phyloP scores from a whole-genome alignment of 2,329 filamentous ascomycete species.

The Fusarium acutatum region DNA sequence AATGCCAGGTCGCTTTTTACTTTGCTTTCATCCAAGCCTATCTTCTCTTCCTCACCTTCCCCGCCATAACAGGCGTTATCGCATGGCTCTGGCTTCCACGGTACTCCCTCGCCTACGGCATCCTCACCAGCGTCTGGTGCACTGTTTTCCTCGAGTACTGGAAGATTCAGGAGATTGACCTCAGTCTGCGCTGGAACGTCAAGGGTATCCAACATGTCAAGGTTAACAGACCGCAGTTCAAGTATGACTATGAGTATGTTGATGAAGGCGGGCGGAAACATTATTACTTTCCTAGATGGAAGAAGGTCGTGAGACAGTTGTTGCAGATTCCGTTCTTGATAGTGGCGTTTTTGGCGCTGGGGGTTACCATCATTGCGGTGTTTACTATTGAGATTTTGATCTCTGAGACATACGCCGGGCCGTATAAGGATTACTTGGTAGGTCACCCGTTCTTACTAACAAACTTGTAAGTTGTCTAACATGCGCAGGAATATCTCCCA shows the following conservation, averaged over 20 bases:
- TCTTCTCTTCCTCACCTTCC: conserved; percentile 74
- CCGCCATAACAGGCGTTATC: conserved; percentile 72
- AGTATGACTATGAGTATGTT: conserved; percentile 66
- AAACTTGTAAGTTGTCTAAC: neutral
- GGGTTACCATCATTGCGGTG: conserved; percentile 71
- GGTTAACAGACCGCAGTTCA: conserved; percentile 70
- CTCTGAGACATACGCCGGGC: conserved; percentile 76
- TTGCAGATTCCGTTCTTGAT: conserved; percentile 75
- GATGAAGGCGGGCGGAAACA: conserved; percentile 71
- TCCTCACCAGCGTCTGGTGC: conserved; percentile 74
- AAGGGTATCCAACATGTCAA: conserved; percentile 74
- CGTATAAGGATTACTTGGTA: conserved; percentile 71
- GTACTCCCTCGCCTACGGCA: conserved; percentile 75
- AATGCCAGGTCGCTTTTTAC: conserved; percentile 73
- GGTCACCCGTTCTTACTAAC: conserved; percentile 10
- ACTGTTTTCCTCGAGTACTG: conserved; percentile 81
- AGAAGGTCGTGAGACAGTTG: conserved; percentile 71
- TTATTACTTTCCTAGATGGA: conserved; percentile 70
- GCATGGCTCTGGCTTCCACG: conserved; percentile 74
- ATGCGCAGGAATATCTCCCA: conserved; percentile 72
- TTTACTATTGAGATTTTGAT: conserved; percentile 81
- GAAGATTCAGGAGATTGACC: conserved; percentile 78
- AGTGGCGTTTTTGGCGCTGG: conserved; percentile 65
- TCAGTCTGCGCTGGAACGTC: conserved; percentile 77
- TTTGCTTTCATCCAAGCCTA: conserved; percentile 86